Evolutionary conservation across 257 asterid species (phyloP), one percentile per base, ranked within the genome.

Genomic region (Verbena officinalis): DNA sequence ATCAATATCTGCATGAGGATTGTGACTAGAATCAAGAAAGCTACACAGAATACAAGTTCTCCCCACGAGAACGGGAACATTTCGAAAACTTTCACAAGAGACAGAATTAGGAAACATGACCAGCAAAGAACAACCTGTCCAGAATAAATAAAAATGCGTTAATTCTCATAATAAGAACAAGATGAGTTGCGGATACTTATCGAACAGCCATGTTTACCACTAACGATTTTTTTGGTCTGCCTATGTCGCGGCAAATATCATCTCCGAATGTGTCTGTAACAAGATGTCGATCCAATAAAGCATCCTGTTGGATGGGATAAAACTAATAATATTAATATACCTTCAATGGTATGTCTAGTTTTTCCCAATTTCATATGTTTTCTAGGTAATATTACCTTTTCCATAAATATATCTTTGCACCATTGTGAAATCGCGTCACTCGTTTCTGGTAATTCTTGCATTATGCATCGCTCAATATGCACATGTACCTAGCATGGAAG

Each of bases 321-420:
- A 44, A 24, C 9, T 24, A 14, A 13, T 20, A 16, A 11, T 21
- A 14, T 50, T 51, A 33, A 19, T 6, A 40, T n/a, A 50, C 31
- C 5, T 40, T 27, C 33, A 27, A 27, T 5, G 4, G 5, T 27
- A 27, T 27, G 33, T 27, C n/a, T n/a, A n/a, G n/a, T n/a, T n/a
- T n/a, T 67, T 73, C 55, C 39, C 24, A 57, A 45, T 59, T 30
- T 57, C 10, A 27, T 14, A 1, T 9, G 49, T 22, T 42, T 27
- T 27, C 12, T 16, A 10, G 30, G 34, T 14, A 45, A 56, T 33
- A 16, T 49, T 78, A 80, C 97, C 95, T 91, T 91, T 40, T 79
- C 84, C 53, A 91, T 91, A 62, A 86, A 91, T 60, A 72, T 73
- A 62, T 91, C 96, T 78, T 77, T 86, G 79, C 97, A 91, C 97